Evolutionary conservation across 164 flowering plant genomes (phyloP), one percentile per base, ranked within the genome.

Genomic region (Taxillus chinensis): DNA sequence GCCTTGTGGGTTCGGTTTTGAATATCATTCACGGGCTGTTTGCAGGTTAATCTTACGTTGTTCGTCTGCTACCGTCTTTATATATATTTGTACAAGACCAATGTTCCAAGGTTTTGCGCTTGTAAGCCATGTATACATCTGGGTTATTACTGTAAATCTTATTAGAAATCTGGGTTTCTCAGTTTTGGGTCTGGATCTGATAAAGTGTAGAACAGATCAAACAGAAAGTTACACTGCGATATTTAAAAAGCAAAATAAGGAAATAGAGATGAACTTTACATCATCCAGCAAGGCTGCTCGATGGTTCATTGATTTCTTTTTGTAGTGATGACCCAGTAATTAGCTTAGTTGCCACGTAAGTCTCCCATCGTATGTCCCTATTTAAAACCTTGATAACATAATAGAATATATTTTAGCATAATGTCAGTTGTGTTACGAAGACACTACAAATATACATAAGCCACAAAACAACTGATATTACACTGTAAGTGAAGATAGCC

Each of bases 351-450:
- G 89, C 79, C 96, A 89, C 84, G 80, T 93, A 93, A 3, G 97
- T 86, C 75, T 93, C 99, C 99, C 99, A 93, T 70, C 97, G 97
- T 48, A 93, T 90, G 77, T 90, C 99, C 77, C 96, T 87, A 78
- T 67, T 83, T 65, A 93, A 77, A 75, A 93, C 97, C 99, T 93
- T 60, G 55, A 70, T 7, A 48, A 11, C 51, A 11, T 7, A 48
- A 8, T 3, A 3, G 13, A 3, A 48, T 48, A 7, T 48, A 48
- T 3, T 8, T 7, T 58, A 39, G 61, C 10, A 17, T 41, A 59
- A 63, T 7, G 14, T 40, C 13, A 12, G 3, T 5, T 40, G 3
- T 57, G 14, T 7, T 7, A 58, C 10, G 4, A 2, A 8, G 7
- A 54, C 11, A 54, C 16, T 27, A 27, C 27, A 27, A 27, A 27